These are phyloP conservation scores for Calonectria pteridis DNA, from an alignment of 2,329 filamentous ascomycete species.

Conservation along the genomic window DNA sequence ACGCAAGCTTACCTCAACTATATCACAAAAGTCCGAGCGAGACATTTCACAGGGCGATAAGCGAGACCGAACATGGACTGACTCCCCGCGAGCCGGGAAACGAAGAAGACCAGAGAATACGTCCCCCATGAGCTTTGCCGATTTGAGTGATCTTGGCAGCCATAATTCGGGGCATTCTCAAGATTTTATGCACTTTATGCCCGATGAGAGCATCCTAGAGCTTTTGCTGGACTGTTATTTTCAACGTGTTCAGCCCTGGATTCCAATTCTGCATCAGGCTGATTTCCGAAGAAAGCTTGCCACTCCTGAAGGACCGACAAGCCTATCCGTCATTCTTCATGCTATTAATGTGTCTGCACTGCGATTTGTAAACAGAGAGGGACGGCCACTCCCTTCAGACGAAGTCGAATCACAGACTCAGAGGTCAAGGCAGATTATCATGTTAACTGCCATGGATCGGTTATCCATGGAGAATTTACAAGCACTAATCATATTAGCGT, in stretches of 20 bases:
- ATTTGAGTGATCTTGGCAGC: neutral
- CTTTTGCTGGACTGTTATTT: slow-evolving; percentile 47
- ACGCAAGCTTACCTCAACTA: neutral
- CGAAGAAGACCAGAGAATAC: neutral
- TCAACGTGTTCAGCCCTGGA: slow-evolving; percentile 55
- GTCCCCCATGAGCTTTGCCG: neutral
- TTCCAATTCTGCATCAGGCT: slow-evolving; percentile 52
- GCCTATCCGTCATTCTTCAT: neutral
- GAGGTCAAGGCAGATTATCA: slow-evolving; percentile 40
- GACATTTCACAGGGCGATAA: neutral
- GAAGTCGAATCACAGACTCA: neutral
- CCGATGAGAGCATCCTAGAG: slow-evolving; percentile 18
- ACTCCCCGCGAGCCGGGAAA: neutral
- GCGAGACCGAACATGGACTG: neutral
- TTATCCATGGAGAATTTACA: slow-evolving; percentile 53
- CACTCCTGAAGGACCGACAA: slow-evolving; percentile 19
- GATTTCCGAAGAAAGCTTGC: slow-evolving; percentile 45
- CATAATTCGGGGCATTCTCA: neutral
- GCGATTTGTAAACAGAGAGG: neutral
- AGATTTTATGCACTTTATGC: neutral
- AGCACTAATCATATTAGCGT: slow-evolving; percentile 53
- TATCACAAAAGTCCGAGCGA: neutral
- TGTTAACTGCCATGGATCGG: slow-evolving; percentile 48
- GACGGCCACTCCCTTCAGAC: neutral
- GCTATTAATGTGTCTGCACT: slow-evolving; percentile 15